phyloP scores from a whole-genome alignment of 257 asterid species.

The Solanum tarapatanum region DNA sequence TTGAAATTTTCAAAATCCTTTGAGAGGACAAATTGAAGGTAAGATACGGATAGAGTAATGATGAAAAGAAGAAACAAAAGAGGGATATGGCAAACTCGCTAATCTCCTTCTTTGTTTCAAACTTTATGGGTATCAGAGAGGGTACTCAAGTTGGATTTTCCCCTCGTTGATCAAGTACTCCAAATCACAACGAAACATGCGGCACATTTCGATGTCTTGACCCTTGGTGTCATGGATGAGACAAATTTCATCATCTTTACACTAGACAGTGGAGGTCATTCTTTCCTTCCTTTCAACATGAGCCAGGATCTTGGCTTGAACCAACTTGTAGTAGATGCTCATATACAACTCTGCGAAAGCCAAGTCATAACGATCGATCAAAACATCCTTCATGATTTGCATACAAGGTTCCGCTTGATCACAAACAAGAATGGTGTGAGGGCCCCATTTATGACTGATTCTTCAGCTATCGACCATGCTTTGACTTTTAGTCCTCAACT shows the following conservation, averaged over 20 bases:
- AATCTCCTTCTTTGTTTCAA: not conserved
- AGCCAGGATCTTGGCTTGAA: not conserved
- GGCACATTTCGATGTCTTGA: not conserved
- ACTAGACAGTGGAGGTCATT: not conserved
- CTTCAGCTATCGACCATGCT: not conserved
- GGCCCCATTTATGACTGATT: not conserved
- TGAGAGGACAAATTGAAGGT: not conserved
- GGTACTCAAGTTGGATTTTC: not conserved
- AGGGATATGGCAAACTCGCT: not conserved
- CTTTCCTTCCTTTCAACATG: not conserved
- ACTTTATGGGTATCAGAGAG: not conserved
- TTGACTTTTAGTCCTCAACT: not conserved
- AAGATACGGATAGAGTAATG: not conserved
- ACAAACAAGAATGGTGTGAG: not conserved
- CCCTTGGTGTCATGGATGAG: not conserved
- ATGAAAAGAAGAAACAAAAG: not conserved
- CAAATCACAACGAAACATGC: not conserved
- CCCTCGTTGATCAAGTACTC: not conserved
- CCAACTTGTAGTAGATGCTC: not conserved
- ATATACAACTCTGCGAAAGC: not conserved
- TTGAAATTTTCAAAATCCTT: not conserved
- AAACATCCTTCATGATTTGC: not conserved
- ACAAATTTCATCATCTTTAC: not conserved
- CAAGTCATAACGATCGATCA: not conserved
- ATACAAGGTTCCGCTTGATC: not conserved